Conservation (phyloP, 371 early-diverging fungal genomes). For the Zychaea mexicana region DNA sequence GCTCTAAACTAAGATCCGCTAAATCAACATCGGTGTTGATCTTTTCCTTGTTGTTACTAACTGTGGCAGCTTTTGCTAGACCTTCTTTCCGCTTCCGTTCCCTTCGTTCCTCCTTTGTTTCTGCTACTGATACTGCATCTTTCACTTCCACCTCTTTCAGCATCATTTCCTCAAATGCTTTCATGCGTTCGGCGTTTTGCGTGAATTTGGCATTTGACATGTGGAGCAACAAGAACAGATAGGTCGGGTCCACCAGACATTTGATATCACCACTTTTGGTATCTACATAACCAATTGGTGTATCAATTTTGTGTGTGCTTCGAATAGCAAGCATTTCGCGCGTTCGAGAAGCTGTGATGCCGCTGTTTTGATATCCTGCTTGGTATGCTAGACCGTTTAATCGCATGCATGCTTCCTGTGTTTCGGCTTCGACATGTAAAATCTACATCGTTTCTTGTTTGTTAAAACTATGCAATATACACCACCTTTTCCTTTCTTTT, state of each 20-base stretch:
- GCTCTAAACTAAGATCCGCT: constrained; percentile 8
- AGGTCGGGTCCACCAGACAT: constrained; percentile 49
- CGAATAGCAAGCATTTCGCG: constrained; percentile 67
- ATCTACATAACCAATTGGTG: constrained; percentile 60
- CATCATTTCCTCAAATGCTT: constrained; percentile 45
- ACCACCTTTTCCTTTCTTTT: not conserved
- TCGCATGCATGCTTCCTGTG: constrained; percentile 53
- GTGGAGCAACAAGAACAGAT: constrained; percentile 42
- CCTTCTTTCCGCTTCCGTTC: constrained; percentile 59
- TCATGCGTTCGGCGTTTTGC: constrained; percentile 53
- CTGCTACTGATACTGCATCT: constrained; percentile 18
- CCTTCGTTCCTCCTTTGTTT: constrained; percentile 61
- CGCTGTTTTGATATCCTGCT: constrained; percentile 67
- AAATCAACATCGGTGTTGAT: not conserved
- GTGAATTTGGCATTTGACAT: constrained; percentile 60
- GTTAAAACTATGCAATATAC: not conserved
- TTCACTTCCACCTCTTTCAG: constrained; percentile 20
- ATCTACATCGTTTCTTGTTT: constrained; percentile 34
- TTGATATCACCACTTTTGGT: constrained; percentile 34
- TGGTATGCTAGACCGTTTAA: constrained; percentile 53
- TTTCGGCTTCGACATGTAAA: constrained; percentile 62
- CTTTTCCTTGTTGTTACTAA: not conserved
- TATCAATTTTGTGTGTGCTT: constrained; percentile 62
- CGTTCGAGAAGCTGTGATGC: constrained; percentile 58
- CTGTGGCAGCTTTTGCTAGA: constrained; percentile 14